Conservation (phyloP, 805 yeast genomes). For the Brettanomyces custersianus region DNA sequence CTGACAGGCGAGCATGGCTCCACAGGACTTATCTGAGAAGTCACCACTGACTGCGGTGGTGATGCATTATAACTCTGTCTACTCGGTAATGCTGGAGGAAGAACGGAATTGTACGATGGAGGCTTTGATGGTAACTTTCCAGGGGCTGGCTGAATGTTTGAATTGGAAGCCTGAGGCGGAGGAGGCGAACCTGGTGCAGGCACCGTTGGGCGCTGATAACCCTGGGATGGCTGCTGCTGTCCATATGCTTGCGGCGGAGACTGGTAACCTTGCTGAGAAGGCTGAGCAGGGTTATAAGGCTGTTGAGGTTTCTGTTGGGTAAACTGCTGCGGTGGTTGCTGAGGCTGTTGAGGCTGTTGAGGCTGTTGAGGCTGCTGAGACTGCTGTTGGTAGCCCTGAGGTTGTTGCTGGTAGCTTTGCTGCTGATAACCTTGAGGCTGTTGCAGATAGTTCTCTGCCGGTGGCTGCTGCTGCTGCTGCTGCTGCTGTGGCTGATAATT, state of each 20-base stretch:
- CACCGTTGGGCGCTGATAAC: conserved; percentile 2
- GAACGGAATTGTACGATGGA: not conserved
- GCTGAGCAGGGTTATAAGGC: conserved; percentile 7
- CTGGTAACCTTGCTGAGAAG: conserved; percentile 4
- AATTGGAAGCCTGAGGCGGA: conserved; percentile 4
- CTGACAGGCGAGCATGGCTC: too few species aligned
- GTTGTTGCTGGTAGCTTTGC: conserved; percentile 5
- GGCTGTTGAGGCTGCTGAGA: conserved; percentile 4
- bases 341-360: conserved; percentile 7
- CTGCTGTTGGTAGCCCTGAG: conserved; percentile 5
- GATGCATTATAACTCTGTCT: not conserved
- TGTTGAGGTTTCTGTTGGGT: conserved; percentile 6
- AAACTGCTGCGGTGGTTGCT: conserved; percentile 4
- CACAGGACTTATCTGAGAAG: too few species aligned
- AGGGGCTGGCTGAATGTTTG: conserved; percentile 1
- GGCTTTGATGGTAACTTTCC: not conserved
- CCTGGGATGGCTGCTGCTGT: conserved; percentile 5
- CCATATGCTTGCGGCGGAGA: conserved; percentile 5
- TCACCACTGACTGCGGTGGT: conserved; percentile 1
- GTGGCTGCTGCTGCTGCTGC: conserved; percentile 6
- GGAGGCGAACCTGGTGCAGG: conserved; percentile 5
- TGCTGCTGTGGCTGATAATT: conserved; percentile 5
- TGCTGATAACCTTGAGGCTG: conserved; percentile 5
- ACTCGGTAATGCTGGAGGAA: conserved; percentile 1
- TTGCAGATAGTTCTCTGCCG: conserved; percentile 3